Base-by-base conservation (phyloP, 768 basidiomycete genomes). In the Mycena rosella region DNA sequence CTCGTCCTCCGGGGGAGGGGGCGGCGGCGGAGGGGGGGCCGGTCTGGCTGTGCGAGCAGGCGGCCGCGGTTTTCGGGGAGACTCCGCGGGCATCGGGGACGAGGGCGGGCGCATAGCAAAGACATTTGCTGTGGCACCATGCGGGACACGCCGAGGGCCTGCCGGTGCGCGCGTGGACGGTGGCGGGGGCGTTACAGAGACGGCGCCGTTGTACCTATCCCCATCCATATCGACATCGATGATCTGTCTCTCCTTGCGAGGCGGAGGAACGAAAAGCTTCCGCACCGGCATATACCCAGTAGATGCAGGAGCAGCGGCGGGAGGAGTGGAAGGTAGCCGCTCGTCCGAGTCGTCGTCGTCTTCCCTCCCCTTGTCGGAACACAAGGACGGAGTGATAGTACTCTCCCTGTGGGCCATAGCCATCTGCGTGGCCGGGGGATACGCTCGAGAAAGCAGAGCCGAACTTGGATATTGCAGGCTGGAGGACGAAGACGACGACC, bases 361-460 rank as follows among this genome's bases (percentile, higher is more conserved):
- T 18, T 85, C 85, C 55, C 79, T 78, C 42, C 89, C 91, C 63
- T 91, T 90, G 74, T 94, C 92, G 4, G 92, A 93, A 72, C 87
- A 91, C 18, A 94, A 80, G 0, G 91, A 93, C 0, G 92, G 92
- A 22, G 45, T 47, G 9, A 86, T 74, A 2, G 73, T 60, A 14
- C 67, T 68, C 24, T 36, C 59, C n/a, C 63, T 64, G 29, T 62
- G 60, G 3, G 54, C 42, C 38, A 69, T 58, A 3, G 54, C 42
- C 38, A 69, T 58, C 22, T 67, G 67, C 13, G 72, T 67, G n/a
- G 72, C 34, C 17, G 70, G 40, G 11, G 68, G 67, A 55, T 73
- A 76, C 3, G 76, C 67, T 22, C 74, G 73, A 15, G 74, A 70
- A 24, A 70, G 69, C 0, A 69, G 65, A 11, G 73, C 26, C 54